phyloP scores from a whole-genome alignment of 1,284 basidiomycete species.

The Ganoderma lucidum region DNA sequence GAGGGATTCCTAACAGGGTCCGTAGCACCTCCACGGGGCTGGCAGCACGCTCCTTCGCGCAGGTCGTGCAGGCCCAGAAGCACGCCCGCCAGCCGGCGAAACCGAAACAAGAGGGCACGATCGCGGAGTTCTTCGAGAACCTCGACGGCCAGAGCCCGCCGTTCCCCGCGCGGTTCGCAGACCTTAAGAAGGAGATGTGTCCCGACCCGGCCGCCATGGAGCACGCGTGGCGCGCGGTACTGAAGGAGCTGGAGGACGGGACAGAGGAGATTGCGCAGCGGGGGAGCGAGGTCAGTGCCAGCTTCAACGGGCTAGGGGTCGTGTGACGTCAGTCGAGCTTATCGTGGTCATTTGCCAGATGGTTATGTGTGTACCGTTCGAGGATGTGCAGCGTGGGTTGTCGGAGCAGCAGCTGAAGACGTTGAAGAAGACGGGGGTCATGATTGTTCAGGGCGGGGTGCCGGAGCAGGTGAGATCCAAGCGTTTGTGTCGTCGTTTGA shows the following conservation, averaged over 20 bases:
- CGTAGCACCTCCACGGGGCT: background rate
- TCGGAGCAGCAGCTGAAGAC: slow-evolving; percentile 48
- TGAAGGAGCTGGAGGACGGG: slow-evolving; percentile 55
- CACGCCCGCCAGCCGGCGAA: slow-evolving; percentile 15
- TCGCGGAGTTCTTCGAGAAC: slow-evolving; percentile 66
- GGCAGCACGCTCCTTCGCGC: slow-evolving; percentile 5
- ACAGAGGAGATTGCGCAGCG: slow-evolving; percentile 53
- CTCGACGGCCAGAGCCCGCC: slow-evolving; percentile 52
- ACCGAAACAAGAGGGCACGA: slow-evolving; percentile 41
- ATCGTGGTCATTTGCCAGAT: slow-evolving; percentile 46
- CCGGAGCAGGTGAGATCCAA: slow-evolving; percentile 50
- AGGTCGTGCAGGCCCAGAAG: slow-evolving; percentile 5
- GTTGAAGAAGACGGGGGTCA: slow-evolving; percentile 65
- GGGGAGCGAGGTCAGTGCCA: slow-evolving; percentile 30
- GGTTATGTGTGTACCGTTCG: slow-evolving; percentile 62
- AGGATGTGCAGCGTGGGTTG: slow-evolving; percentile 53
- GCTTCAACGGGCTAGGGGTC: background rate
- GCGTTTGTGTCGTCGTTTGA: background rate
- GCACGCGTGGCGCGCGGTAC: slow-evolving; percentile 63
- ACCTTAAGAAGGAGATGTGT: slow-evolving; percentile 66
- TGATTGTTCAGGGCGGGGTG: slow-evolving; percentile 69
- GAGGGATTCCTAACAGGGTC: background rate
- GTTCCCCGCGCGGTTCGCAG: slow-evolving; percentile 64
- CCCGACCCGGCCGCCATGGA: slow-evolving; percentile 51
- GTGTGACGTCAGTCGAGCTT: slow-evolving; percentile 10